Evolutionary conservation across 805 yeast species (phyloP), one percentile per base, ranked within the genome.

Genomic region (Metschnikowia corniflorae): DNA sequence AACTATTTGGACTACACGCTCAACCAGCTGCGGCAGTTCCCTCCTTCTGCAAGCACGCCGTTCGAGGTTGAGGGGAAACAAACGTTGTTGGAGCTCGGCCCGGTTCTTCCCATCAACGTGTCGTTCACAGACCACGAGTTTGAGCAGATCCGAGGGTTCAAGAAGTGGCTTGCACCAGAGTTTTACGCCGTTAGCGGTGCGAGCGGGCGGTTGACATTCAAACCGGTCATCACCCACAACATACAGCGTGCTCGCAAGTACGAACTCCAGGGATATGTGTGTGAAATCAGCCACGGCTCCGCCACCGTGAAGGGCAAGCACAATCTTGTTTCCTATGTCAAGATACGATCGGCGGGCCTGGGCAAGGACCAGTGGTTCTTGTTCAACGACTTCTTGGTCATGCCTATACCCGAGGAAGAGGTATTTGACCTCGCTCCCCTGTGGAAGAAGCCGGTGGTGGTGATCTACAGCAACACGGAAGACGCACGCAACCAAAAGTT

Each of bases 301-400:
- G 63, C 61, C 5, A 40, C 54, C 4, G 40, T 61, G 0, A 42
- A 45, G 27, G 77, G 77, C 3, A 62, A 64, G 16, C 79, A 77
- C 50, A 81, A 79, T 48, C 56, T 82, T 34, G 82, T 85, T 0
- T 73, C 88, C 0, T 75, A 73, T 47, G 70, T 75, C 2, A 71
- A 71, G 43, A 61, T 77, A 4, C 64, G 60, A 12, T 36, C 46
- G 3, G 44, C 45, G 3, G 38, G 46, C 4, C 45, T 40, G 35
- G 44, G 42, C 7, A 35, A 32, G 17, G 70, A 70, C 31, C 54
- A 54, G 49, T 93, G 98, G 98, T 78, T 72, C 52, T 58, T 93
- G 54, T 87, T 93, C 58, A 93, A 93, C 55, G 97, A 93, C 58
- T 93, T 91, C 60, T 64, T 93, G 46, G 97, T 89, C 12, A 75